Conservation (phyloP, 1,284 basidiomycete species). For the Neolentinus lepideus region DNA sequence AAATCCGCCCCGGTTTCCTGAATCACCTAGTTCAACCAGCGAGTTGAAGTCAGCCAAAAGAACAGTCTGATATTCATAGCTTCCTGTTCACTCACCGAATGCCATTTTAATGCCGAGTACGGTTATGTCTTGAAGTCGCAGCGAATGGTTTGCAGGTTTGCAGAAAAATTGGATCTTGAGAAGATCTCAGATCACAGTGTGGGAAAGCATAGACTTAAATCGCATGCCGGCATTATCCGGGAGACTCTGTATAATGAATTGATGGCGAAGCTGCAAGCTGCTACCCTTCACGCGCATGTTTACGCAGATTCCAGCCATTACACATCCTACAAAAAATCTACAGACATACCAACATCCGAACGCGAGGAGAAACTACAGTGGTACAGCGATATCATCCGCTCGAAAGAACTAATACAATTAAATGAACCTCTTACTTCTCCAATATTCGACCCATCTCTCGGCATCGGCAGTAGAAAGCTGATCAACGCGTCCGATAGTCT, state of each 20-base stretch:
- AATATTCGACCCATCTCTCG: neutral
- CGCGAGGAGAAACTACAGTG: neutral
- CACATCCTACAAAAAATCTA: neutral
- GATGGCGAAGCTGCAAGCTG: too few relatives aligned
- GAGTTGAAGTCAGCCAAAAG: neutral
- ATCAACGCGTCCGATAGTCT: neutral
- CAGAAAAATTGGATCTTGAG: neutral
- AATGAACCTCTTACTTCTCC: neutral
- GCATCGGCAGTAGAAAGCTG: neutral
- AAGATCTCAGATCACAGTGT: neutral
- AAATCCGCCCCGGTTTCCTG: conserved; percentile 29
- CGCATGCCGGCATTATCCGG: too few relatives aligned
- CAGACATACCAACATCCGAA: neutral
- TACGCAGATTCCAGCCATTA: too few relatives aligned
- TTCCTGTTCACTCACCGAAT: conserved; percentile 19
- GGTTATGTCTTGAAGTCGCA: neutral
- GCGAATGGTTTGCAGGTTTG: neutral
- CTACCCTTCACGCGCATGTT: too few relatives aligned
- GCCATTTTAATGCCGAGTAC: conserved; percentile 17
- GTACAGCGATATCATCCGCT: neutral
- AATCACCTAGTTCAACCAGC: conserved; percentile 19
- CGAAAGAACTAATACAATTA: neutral
- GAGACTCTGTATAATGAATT: too few relatives aligned
- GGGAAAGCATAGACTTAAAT: too few relatives aligned
- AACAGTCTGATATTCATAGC: neutral